A percentile compares a stretch with the other conserved stretches of the same genome.
Conservation (phyloP, 306 rosid species). For the Potentilla sterilis region DNA sequence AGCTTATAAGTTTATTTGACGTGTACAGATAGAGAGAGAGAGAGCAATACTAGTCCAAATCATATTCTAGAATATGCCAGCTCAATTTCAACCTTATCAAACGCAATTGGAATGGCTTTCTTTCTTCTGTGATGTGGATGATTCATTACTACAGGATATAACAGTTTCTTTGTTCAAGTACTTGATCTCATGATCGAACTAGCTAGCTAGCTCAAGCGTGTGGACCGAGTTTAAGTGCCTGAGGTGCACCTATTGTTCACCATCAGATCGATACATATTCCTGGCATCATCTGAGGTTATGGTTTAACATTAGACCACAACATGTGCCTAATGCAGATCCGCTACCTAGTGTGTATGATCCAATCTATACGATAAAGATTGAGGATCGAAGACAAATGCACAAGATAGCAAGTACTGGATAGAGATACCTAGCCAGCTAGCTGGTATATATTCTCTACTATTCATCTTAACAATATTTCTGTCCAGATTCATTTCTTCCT, state of each 20-base stretch:
- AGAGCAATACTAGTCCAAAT: background rate
- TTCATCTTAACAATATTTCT: background rate
- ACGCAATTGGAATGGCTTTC: too few relatives aligned
- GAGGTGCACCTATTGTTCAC: background rate
- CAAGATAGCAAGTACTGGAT: too few relatives aligned
- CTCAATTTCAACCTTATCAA: too few relatives aligned
- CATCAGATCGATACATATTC: background rate
- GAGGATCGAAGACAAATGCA: background rate
- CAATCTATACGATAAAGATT: background rate
- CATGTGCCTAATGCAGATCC: too few relatives aligned
- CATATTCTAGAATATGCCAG: too few relatives aligned
- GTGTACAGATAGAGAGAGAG: background rate
- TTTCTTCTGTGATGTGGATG: background rate
- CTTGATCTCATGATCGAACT: background rate
- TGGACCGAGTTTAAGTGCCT: background rate
- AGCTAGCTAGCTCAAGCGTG: background rate
- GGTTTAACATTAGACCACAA: too few relatives aligned
- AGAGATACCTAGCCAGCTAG: background rate
- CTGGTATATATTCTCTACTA: background rate
- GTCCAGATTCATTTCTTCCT: slow-evolving; percentile 5
- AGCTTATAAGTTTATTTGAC: background rate
- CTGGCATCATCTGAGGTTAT: background rate
- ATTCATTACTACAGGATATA: background rate
- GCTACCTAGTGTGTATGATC: too few relatives aligned
- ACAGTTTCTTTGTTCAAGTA: background rate